phyloP scores from a whole-genome alignment of 345 rosid species.

The Lepidium sativum region DNA sequence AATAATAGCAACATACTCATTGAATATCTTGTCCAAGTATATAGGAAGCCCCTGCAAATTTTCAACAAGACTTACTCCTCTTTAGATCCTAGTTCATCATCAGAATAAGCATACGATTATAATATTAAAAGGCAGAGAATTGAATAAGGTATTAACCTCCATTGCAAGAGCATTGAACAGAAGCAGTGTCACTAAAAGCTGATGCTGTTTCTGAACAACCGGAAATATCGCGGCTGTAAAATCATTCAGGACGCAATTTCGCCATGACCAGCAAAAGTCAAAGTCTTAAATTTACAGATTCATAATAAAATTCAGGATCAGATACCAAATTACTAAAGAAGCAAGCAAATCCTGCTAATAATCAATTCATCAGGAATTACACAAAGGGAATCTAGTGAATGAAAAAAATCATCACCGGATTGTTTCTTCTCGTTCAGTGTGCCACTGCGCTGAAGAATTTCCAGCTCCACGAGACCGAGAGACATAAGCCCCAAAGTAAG shows the following conservation, averaged over 20 bases:
- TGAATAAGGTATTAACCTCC: conserved; percentile 53
- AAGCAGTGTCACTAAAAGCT: conserved; percentile 85
- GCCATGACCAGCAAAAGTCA: background rate
- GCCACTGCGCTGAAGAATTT: conserved; percentile 89
- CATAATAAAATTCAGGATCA: background rate
- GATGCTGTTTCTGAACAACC: conserved; percentile 91
- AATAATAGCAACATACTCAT: conserved; percentile 79
- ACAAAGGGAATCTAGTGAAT: background rate
- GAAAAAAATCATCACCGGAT: conserved; percentile 42
- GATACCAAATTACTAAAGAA: background rate
- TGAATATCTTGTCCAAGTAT: conserved; percentile 83
- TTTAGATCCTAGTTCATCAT: background rate
- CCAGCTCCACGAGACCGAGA: conserved; percentile 84
- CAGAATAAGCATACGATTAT: background rate
- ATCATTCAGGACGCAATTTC: background rate
- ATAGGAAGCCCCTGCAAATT: conserved; percentile 84
- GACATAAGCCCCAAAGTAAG: conserved; percentile 94
- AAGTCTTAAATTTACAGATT: background rate
- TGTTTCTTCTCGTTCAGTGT: conserved; percentile 73
- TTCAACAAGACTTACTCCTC: background rate
- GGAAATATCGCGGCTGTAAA: conserved; percentile 67
- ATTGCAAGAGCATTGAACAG: conserved; percentile 81
- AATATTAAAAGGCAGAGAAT: background rate
- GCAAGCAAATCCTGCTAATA: background rate
- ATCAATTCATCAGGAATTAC: background rate